Base-by-base conservation (phyloP, 2,329 filamentous ascomycete genomes). In the Neonectria hederae region DNA sequence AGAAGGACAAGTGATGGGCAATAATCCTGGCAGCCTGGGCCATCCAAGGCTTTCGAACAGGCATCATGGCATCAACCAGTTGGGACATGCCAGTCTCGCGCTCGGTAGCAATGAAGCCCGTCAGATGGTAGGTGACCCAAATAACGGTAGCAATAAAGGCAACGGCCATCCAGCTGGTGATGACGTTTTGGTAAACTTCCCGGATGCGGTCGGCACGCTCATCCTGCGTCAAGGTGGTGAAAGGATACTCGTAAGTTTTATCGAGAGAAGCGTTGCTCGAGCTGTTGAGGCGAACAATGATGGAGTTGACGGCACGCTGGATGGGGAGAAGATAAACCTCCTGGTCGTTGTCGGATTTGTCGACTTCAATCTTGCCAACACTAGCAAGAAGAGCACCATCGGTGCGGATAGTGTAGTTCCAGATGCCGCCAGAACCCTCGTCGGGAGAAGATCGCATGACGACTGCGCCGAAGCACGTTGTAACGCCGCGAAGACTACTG, bases 61-160 rank as follows among this genome's bases (percentile, higher is more conserved):
- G 91, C 84, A 96, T 94, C 93, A 97, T 97, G 59, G 93, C 91
- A 78, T 97, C 94, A 46, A 97, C 88, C 28, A 97, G 83, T 67
- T 94, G 92, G 5, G 92, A 92, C 86, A 97, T 96, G 62, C 94
- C 94, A 17, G 89, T 83, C 80, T 97, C 94, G 60, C 94, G 85
- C 79, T 97, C 94, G 2, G 90, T 89, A 8, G 94, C 94, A 76
- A 97, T 90, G 72, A 94, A 89, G 9, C 94, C 94, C 0, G 93
- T 92, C 61, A 97, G 83, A 73, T 97, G 94, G 76, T 97, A 97
- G 40, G 90, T 90, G 26, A 97, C 87, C 59, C 92, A 93, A 49
- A 96, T 89, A 59, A 96, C 86, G 21, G 89, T 91, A 54, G 94
- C 87, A 72, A 97, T 89, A 74, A 97, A 93, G 1, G 90, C 89